These are phyloP conservation scores for Cordyceps militaris DNA, from an alignment of 2,329 filamentous ascomycete genomes.

Conservation along the genomic window DNA sequence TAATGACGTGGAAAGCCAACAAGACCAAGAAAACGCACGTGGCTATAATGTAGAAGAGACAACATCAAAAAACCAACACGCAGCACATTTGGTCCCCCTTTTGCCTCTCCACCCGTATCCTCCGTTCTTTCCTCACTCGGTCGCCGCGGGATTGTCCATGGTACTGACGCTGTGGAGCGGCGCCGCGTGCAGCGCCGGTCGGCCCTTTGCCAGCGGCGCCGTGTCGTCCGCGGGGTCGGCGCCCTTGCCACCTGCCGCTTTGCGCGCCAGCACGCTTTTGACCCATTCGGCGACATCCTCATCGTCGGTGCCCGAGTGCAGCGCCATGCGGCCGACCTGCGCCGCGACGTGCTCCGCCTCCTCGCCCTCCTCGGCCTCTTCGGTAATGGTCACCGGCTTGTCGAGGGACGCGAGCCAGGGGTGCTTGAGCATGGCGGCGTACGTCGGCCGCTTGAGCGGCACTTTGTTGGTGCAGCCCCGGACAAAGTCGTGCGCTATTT, in stretches of 20 bases:
- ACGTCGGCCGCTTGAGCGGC: constrained; percentile 86
- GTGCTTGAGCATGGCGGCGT: constrained; percentile 81
- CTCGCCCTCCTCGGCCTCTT: constrained; percentile 60
- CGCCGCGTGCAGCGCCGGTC: constrained; percentile 81
- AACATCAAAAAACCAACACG: background rate
- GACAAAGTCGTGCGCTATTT: constrained; percentile 79
- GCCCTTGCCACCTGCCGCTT: constrained; percentile 27
- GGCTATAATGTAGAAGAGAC: background rate
- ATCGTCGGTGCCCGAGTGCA: constrained; percentile 49
- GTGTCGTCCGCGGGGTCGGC: constrained; percentile 21
- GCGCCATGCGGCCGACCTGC: constrained; percentile 37
- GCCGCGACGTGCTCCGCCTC: constrained; percentile 35
- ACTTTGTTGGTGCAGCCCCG: constrained; percentile 86
- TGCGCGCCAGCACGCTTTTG: constrained; percentile 53
- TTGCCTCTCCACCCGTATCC: background rate
- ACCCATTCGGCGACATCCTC: constrained; percentile 86
- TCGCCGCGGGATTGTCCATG: constrained; percentile 30
- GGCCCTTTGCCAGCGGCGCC: constrained; percentile 38
- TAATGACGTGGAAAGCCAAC: background rate
- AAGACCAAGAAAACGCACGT: background rate
- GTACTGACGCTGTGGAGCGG: constrained; percentile 69
- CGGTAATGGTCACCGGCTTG: constrained; percentile 67
- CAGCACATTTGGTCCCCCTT: background rate
- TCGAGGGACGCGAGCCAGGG: constrained; percentile 75
- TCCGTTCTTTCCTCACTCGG: background rate